Evolutionary conservation across 495 filamentous ascomycete species (phyloP).

Genomic region (Neurospora sp.): DNA sequence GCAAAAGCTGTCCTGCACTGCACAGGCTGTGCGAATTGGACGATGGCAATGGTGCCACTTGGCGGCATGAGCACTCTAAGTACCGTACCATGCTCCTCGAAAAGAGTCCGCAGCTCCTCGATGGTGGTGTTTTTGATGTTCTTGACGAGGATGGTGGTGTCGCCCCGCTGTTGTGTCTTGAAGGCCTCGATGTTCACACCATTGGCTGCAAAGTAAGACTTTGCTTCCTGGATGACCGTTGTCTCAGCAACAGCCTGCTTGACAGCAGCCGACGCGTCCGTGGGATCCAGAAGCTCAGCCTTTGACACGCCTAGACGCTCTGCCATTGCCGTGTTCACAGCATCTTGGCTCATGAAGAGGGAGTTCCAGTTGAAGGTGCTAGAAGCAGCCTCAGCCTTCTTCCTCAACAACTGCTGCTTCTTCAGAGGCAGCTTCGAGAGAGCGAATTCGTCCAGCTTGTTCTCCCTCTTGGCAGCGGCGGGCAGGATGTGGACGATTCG

Average conservation of each 20-base stretch:
- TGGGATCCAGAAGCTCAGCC: conserved; percentile 83
- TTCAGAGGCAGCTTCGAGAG: conserved; percentile 85
- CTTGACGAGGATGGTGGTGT: conserved; percentile 85
- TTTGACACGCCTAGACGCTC: conserved; percentile 80
- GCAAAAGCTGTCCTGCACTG: conserved; percentile 74
- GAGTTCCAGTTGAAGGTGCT: conserved; percentile 93
- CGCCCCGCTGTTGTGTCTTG: conserved; percentile 69
- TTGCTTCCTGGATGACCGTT: conserved; percentile 91
- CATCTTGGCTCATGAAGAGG: conserved; percentile 95
- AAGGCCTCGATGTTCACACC: conserved; percentile 90
- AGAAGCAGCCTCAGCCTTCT: conserved; percentile 64
- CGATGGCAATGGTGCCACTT: conserved; percentile 82
- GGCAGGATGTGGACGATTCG: conserved; percentile 83
- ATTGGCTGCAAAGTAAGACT: conserved; percentile 73
- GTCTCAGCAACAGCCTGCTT: conserved; percentile 97
- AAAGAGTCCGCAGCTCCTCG: conserved; percentile 54
- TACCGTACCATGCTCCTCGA: conserved; percentile 64
- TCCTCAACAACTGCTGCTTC: conserved; percentile 82
- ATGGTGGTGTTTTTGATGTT: conserved; percentile 77
- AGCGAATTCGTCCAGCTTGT: conserved; percentile 73
- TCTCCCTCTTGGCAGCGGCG: conserved; percentile 66
- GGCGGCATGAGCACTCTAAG: conserved; percentile 81
- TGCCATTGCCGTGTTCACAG: conserved; percentile 84
- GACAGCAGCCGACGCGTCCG: conserved; percentile 83
- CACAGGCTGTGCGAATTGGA: conserved; percentile 68